Evolutionary conservation across 768 basidiomycete species (phyloP).

Genomic region (Boletus barrowsii): DNA sequence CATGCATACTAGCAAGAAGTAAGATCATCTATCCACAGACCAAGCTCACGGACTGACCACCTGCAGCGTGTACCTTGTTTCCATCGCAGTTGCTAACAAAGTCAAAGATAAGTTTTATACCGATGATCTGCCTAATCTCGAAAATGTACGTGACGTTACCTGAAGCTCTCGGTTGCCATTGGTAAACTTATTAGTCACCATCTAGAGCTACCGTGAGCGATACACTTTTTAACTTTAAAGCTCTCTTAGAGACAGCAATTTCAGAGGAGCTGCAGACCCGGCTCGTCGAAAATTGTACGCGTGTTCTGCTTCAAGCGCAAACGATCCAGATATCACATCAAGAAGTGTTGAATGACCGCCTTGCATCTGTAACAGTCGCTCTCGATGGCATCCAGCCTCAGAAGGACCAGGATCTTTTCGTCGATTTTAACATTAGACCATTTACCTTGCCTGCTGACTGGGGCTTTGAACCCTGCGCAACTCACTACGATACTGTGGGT

Average conservation of each 20-base stretch:
- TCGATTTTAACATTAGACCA: slow-evolving; percentile 64
- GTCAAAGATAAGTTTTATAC: slow-evolving; percentile 68
- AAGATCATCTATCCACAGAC: slow-evolving; percentile 7
- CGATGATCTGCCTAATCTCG: slow-evolving; percentile 63
- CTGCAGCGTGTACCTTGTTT: slow-evolving; percentile 64
- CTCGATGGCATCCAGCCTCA: slow-evolving; percentile 51
- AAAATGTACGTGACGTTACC: slow-evolving; percentile 54
- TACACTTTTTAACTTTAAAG: neutral
- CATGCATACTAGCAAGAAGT: slow-evolving; percentile 86
- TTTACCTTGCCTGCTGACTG: slow-evolving; percentile 66
- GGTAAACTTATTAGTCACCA: slow-evolving; percentile 26
- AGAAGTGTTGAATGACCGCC: slow-evolving; percentile 51
- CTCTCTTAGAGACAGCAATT: neutral
- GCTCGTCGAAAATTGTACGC: slow-evolving; percentile 53
- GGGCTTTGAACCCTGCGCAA: slow-evolving; percentile 71
- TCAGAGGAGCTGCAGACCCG: slow-evolving; percentile 72
- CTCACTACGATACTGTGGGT: slow-evolving; percentile 74
- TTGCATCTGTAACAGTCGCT: slow-evolving; percentile 44
- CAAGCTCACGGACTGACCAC: neutral
- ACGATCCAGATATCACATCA: slow-evolving; percentile 56
- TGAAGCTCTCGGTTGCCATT: slow-evolving; percentile 7
- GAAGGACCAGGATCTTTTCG: slow-evolving; percentile 69
- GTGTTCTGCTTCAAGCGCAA: slow-evolving; percentile 58
- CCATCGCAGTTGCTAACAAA: slow-evolving; percentile 65
- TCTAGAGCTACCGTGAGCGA: slow-evolving; percentile 65